Percentiles rank a stretch among this genome's conserved stretches.
Evolutionary conservation across 495 filamentous ascomycete species (phyloP).

Genomic region (Xylaria flabelliformis): DNA sequence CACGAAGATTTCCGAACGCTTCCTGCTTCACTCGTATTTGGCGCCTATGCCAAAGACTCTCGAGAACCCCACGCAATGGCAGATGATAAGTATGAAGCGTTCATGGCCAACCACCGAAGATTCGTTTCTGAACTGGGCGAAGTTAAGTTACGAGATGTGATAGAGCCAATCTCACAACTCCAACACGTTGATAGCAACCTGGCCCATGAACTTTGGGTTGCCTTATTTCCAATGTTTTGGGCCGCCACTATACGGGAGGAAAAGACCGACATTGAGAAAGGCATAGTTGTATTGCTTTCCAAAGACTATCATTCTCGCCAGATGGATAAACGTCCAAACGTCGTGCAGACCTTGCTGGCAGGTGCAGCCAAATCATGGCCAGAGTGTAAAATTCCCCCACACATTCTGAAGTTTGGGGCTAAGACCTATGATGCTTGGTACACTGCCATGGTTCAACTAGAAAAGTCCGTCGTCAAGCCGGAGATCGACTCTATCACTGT

Average conservation of each 20-base stretch:
- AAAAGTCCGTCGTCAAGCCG: conserved; percentile 82
- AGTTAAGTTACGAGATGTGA: conserved; percentile 81
- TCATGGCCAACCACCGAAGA: conserved; percentile 77
- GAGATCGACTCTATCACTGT: conserved; percentile 82
- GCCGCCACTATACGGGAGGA: conserved; percentile 86
- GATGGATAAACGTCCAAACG: conserved; percentile 91
- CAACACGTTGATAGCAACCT: conserved; percentile 86
- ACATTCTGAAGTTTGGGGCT: conserved; percentile 91
- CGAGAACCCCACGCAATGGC: conserved; percentile 75
- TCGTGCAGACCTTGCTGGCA: conserved; percentile 87
- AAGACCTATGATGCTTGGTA: conserved; percentile 97
- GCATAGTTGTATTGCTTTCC: conserved; percentile 82
- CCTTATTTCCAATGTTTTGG: conserved; percentile 92
- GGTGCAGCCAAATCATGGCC: conserved; percentile 82
- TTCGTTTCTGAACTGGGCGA: conserved; percentile 84
- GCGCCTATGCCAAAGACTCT: conserved; percentile 71
- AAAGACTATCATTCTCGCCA: conserved; percentile 95
- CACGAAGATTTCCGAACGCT: conserved; percentile 81
- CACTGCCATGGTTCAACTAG: conserved; percentile 80
- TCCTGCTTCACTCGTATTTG: conserved; percentile 71
- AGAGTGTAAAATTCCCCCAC: conserved; percentile 88
- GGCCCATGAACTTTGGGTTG: conserved; percentile 86
- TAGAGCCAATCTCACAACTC: conserved; percentile 91
- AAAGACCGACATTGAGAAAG: conserved; percentile 87
- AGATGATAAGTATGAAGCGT: conserved; percentile 79